phyloP scores from a whole-genome alignment of 1,284 basidiomycete genomes.

The Microstroma glucosiphilum region DNA sequence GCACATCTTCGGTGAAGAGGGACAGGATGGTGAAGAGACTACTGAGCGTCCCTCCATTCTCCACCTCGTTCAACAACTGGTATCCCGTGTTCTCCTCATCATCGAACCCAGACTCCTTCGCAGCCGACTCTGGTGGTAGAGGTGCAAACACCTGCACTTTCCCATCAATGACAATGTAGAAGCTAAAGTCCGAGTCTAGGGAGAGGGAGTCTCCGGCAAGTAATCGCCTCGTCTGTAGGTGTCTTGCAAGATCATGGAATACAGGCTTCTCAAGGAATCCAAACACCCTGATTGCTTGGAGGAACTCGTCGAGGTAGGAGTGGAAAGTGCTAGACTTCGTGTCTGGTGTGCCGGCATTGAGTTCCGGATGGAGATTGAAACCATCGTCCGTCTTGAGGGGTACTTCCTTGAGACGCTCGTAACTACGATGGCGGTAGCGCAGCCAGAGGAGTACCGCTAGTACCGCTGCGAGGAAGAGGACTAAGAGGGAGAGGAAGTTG shows the following conservation, averaged over 20 bases:
- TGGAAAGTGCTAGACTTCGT: conserved; percentile 34
- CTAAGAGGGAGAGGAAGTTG: conserved; percentile 41
- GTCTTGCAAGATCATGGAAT: conserved; percentile 49
- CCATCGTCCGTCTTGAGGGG: conserved; percentile 44
- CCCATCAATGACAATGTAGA: conserved; percentile 50
- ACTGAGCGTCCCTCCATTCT: conserved; percentile 66
- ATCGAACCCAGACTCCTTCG: conserved; percentile 15
- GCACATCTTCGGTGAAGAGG: conserved; percentile 93
- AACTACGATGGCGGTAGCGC: conserved; percentile 44
- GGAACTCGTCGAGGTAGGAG: conserved; percentile 49
- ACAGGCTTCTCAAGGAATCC: conserved; percentile 50
- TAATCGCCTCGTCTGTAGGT: conserved; percentile 45
- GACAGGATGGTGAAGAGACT: conserved; percentile 91
- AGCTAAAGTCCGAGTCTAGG: conserved; percentile 44
- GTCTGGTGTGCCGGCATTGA: not conserved
- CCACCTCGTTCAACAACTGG: conserved; percentile 48
- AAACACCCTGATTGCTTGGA: conserved; percentile 50
- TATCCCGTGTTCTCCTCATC: conserved; percentile 42
- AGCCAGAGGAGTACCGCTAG: conserved; percentile 52
- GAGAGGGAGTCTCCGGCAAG: conserved; percentile 43
- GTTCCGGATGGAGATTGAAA: conserved; percentile 44
- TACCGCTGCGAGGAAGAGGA: conserved; percentile 30
- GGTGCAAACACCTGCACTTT: conserved; percentile 49
- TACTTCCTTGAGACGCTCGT: conserved; percentile 44
- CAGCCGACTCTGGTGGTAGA: conserved; percentile 11